Conservation (phyloP, 179 eudicot genomes). For the Beta corolliflora region DNA sequence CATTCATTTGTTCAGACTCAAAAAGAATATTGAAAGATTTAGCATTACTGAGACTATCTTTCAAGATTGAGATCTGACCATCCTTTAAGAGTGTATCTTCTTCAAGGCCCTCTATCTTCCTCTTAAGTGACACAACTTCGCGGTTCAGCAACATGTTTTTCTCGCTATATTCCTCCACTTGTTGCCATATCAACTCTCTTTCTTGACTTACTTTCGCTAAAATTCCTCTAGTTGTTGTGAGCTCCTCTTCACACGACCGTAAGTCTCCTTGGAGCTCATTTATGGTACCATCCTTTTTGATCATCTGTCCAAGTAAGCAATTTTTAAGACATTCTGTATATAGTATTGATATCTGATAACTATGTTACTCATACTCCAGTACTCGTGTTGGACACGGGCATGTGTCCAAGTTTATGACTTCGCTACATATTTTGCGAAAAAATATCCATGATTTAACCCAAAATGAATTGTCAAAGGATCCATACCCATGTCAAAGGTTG, state of each 20-base stretch:
- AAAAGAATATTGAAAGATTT: slow-evolving; percentile 32
- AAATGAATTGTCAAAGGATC: too few relatives aligned
- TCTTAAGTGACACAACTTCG: slow-evolving; percentile 36
- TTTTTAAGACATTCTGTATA: neutral
- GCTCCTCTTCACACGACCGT: slow-evolving; percentile 28
- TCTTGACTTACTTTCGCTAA: slow-evolving; percentile 42
- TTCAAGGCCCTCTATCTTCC: slow-evolving; percentile 38
- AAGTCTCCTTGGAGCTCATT: slow-evolving; percentile 35
- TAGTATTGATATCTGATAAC: neutral
- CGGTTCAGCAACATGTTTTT: slow-evolving; percentile 41
- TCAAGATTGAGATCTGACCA: slow-evolving; percentile 45
- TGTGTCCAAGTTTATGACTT: too few relatives aligned
- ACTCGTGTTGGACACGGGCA: neutral
- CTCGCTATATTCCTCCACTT: slow-evolving; percentile 41
- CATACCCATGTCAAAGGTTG: too few relatives aligned
- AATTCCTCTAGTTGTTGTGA: slow-evolving; percentile 26
- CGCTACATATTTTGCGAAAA: too few relatives aligned
- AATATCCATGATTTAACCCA: too few relatives aligned
- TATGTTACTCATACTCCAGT: neutral
- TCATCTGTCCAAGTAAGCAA: slow-evolving; percentile 26
- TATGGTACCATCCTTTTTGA: slow-evolving; percentile 33
- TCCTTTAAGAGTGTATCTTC: slow-evolving; percentile 47
- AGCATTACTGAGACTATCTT: slow-evolving; percentile 38
- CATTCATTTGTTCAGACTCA: slow-evolving; percentile 25
- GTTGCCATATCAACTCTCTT: slow-evolving; percentile 45